Base-by-base conservation (phyloP, 2,329 filamentous ascomycete genomes). In the Exophiala oligosperma region DNA sequence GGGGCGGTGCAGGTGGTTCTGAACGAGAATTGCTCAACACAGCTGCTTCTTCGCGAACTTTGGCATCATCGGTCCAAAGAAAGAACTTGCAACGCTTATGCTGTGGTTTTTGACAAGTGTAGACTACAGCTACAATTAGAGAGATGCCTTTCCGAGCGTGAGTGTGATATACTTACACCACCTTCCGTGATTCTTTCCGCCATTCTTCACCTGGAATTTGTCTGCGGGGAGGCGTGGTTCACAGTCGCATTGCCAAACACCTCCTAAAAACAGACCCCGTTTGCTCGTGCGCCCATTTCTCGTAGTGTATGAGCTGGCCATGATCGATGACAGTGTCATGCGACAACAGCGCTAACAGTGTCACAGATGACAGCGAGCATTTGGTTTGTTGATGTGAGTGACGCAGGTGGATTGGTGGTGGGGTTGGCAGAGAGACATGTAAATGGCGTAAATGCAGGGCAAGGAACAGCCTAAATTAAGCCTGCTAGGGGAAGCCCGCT, bases 51-150 rank as follows among this genome's bases (percentile, higher is more conserved):
- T 83, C 81, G 21, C 84, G 74, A n/a, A 72, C 62, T 62, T 81
- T 76, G 12, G 84, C 84, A 54, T 85, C 81, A 54, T 81, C 77
- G 12, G 80, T 77, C 84, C 84, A 87, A 0, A 87, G 74, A 57
- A 86, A 87, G 73, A 87, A 86, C 4, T 73, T 75, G 67, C 84
- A 87, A 41, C 77, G 73, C 47, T 77, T 72, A 2, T 72, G 66
- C 52, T 76, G 72, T 35, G 73, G 71, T 64, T 78, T 77, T 63
- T 84, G 81, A 66, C 84, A 87, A 3, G 79, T 81, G 64, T 84
- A 85, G 69, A 86, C 76, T 78, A 52, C 9, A 29, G 57, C 11
- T 28, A 12, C n/a, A 12, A 29, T 48, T 8, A 48, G 32, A 53
- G 32, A 29, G 47, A 48, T 28, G 28, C n/a, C 32, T 28, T 17